Base-by-base conservation (phyloP, 2,329 filamentous ascomycete genomes). In the Zasmidium citrigriseum region DNA sequence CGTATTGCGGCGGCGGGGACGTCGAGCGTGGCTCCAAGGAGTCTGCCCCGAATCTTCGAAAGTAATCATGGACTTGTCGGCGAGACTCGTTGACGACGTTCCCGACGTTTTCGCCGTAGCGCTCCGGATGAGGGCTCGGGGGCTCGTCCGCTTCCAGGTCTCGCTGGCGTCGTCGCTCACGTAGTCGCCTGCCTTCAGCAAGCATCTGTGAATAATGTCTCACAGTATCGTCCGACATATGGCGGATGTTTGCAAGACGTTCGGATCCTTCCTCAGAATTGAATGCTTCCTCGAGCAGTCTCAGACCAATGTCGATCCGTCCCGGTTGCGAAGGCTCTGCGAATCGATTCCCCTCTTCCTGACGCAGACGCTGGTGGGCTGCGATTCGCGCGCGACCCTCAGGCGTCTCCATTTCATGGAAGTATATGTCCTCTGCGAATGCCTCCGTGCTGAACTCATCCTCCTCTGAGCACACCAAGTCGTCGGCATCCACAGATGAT, bases 401-500 rank as follows among this genome's bases (percentile, higher is more conserved):
- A 7, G 57, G 54, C 3, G 63, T 63, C 11, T 45, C 50, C 55
- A 67, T 64, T 46, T 71, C 70, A 23, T 62, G 55, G 11, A 63
- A 62, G 55, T 68, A 72, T 56, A 72, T 64, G 20, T 67, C 65
- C 41, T 67, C 62, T 4, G 70, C 70, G 46, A 70, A 68, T 10
- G 57, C 57, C 41, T 67, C 69, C 1, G 67, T 64, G 12, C 61
- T 62, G 9, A 64, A 50, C 7, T 60, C 54, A 16, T 71, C 69
- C 7, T 69, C 68, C 29, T 71, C 70, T 12, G 65, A 65, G 55
- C 66, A 70, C 10, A 61, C 50, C 24, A 67, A 52, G 49, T 81
- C 80, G 7, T 83, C 80, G 5, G 76, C 77, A 47, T 86, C 82
- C 2, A 77, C 78, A 52, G 86, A 85, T 1, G 82, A 84, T 4